Evolutionary conservation across 176 grass and related monocot genomes (phyloP), one percentile per base, ranked within the genome.

Genomic region (Tuctoria greenei): DNA sequence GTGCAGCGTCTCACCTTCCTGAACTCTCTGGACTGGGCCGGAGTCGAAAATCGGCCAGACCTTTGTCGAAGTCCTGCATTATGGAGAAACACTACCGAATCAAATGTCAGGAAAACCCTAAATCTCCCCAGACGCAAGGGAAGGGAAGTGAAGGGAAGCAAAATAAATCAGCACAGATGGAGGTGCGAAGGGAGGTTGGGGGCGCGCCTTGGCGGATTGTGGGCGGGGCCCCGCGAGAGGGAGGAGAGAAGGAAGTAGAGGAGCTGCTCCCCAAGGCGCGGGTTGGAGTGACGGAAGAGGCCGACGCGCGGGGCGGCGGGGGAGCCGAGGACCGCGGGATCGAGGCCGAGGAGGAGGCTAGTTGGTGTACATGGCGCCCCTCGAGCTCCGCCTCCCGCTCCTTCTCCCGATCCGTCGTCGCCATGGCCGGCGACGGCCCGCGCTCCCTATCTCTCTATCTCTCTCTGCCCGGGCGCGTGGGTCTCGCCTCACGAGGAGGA

Each of bases 31-130:
- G 96, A 99, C 58, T 99, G 92, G 2, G 87, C 89, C 89, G 4
- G 96, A 99, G 74, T 99, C 92, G n/a, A 95, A 99, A 56, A 99
- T 95, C 9, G 92, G 96, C 96, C 96, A 99, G 21, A 93, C 89
- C 78, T 92, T 92, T 99, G 58, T 99, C 92, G 77, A 99, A 99
- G 81, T 99, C 96, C 96, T 99, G 82, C 67, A 11, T 21, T 74
- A 24, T 61, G 54, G 74, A n/a, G 25, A 81, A 81, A 15, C 61
- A 42, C n/a, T 66, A 49, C 69, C 57, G 35, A 75, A 40, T 18
- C 39, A 64, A 84, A 79, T 2, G 21, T 64, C 4, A 55, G 7
- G 41, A 34, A 44, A n/a, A 27, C 79, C 41, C 47, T 38, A 49
- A 45, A 64, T 23, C 1, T 27, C 43, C 16, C 1, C 6, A 20